Evolutionary conservation across 306 rosid genomes (phyloP).

Genomic region (Acacia confusa): DNA sequence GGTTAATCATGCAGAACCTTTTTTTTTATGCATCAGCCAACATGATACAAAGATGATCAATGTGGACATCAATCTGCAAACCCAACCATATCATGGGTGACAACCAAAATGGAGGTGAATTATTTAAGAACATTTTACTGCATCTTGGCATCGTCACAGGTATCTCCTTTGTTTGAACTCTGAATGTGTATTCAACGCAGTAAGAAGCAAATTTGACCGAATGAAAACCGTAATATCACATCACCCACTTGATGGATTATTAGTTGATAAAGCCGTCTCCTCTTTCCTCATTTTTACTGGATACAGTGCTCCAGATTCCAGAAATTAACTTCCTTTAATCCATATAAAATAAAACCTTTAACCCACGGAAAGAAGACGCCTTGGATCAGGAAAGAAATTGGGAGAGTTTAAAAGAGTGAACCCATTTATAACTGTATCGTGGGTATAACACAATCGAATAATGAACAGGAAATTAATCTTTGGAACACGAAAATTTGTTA

Average conservation of each 20-base stretch:
- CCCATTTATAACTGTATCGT: background rate
- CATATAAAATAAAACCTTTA: constrained; percentile 2
- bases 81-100: background rate
- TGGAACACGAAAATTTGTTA: background rate
- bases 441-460: background rate
- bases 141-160: constrained; percentile 8
- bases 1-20: constrained; percentile 6
- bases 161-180: background rate
- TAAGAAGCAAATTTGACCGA: constrained; percentile 13
- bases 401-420: background rate
- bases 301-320: background rate
- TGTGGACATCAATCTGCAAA: constrained; percentile 22
- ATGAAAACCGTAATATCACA: constrained; percentile 5
- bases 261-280: background rate
- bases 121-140: background rate
- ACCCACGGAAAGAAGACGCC: constrained; percentile 10
- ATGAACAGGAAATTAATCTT: background rate
- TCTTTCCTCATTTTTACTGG: background rate
- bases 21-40: background rate
- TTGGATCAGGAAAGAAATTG: background rate
- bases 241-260: constrained; percentile 19
- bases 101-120: constrained; percentile 15
- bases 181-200: background rate
- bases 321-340: background rate
- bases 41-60: background rate